These are phyloP conservation scores for Smallanthus sonchifolius DNA, from an alignment of 129 eudicot species.

Conservation along the genomic window DNA sequence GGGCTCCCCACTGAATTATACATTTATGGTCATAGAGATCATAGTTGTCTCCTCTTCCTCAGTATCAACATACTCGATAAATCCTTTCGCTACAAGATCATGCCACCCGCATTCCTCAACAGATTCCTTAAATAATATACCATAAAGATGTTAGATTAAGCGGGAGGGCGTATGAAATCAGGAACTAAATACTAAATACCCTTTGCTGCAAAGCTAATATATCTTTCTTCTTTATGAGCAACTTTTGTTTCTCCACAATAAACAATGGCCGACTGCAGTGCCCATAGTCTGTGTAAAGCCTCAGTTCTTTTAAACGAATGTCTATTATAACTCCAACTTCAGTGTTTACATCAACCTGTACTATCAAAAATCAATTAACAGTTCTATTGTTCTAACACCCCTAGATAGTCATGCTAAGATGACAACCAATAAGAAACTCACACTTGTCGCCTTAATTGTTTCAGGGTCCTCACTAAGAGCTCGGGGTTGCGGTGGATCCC, in stretches of 20 bases:
- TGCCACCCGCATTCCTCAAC: constrained; percentile 53
- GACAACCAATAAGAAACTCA: background rate
- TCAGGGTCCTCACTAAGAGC: constrained; percentile 53
- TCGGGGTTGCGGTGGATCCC: constrained; percentile 75
- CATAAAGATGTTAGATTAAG: too few species aligned
- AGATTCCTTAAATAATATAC: constrained; percentile 42
- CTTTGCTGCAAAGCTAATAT: constrained; percentile 55
- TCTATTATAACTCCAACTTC: constrained; percentile 78
- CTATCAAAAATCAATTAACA: background rate
- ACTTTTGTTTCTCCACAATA: constrained; percentile 63
- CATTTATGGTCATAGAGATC: too few species aligned
- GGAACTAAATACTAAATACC: constrained; percentile 25
- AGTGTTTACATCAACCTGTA: constrained; percentile 16
- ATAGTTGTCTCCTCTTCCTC: too few species aligned
- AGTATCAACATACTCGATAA: too few species aligned
- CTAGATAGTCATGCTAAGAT: background rate
- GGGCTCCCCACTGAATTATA: too few species aligned
- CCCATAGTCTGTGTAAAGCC: constrained; percentile 64
- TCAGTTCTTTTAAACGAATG: constrained; percentile 52
- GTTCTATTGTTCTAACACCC: background rate
- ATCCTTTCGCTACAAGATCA: too few species aligned
- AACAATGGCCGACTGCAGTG: constrained; percentile 71
- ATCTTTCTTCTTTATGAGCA: constrained; percentile 58
- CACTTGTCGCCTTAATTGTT: constrained; percentile 57
- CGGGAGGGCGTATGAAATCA: background rate